phyloP scores from a whole-genome alignment of 768 basidiomycete species.

The Tulasnella calospora region DNA sequence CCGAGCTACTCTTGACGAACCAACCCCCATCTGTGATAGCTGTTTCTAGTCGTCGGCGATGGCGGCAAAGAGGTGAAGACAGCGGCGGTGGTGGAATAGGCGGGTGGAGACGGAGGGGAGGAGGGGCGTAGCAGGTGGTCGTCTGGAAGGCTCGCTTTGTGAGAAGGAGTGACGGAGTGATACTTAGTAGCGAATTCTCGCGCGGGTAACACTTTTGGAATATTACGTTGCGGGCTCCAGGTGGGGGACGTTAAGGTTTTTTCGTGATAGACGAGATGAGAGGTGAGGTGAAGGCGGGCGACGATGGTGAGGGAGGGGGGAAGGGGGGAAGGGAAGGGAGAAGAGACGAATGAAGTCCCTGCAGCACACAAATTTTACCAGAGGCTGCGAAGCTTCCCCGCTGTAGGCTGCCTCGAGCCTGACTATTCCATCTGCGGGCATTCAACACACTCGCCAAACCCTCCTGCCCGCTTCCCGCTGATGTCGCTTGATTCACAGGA shows the following conservation, averaged over 20 bases:
- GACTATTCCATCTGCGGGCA: background rate
- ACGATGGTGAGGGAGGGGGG: background rate
- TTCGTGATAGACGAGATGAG: background rate
- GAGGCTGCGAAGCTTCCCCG: constrained; percentile 8
- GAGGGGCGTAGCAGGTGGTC: background rate
- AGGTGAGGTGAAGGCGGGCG: background rate
- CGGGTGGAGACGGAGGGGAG: background rate
- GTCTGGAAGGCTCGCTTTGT: background rate
- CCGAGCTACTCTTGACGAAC: constrained; percentile 16
- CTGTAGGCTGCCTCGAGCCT: background rate
- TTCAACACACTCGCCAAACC: background rate
- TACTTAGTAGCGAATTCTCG: constrained; percentile 5
- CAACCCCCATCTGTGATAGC: constrained; percentile 19
- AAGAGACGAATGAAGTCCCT: background rate
- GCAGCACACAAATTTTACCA: background rate
- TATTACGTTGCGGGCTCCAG: constrained; percentile 4
- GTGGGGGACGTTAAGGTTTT: background rate
- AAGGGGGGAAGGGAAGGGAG: background rate
- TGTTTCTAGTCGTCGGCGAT: background rate
- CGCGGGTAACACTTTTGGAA: background rate
- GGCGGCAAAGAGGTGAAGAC: background rate
- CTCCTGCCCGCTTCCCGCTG: background rate
- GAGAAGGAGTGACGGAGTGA: background rate
- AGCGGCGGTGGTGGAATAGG: background rate
- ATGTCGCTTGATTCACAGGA: background rate